phyloP scores from a whole-genome alignment of 2,329 filamentous ascomycete genomes.

The Fusarium sororula region DNA sequence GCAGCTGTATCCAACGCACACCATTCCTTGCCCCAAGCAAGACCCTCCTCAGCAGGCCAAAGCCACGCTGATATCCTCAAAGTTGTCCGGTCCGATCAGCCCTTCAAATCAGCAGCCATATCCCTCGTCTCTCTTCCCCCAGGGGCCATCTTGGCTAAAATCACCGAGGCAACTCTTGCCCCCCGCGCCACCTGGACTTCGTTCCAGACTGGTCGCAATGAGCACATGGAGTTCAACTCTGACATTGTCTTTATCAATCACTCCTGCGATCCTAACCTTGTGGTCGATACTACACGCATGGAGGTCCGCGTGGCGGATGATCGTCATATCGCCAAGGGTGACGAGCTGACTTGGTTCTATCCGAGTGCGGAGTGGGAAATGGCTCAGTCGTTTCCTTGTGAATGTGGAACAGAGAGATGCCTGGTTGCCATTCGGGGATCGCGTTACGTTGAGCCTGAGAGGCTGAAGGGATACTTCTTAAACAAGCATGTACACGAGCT shows the following conservation, averaged over 20 bases:
- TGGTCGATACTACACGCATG: background rate
- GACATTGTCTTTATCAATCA: background rate
- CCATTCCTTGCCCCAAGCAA: background rate
- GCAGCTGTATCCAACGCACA: background rate
- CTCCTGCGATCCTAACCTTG: background rate
- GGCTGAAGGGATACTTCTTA: background rate
- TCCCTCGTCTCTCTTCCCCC: background rate
- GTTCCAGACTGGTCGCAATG: background rate
- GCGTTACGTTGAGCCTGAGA: background rate
- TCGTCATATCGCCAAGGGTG: background rate
- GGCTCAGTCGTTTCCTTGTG: background rate
- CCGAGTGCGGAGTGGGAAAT: background rate
- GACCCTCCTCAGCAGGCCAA: background rate
- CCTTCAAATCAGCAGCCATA: background rate
- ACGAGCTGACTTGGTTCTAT: background rate
- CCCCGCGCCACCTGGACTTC: background rate
- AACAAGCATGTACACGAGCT: background rate
- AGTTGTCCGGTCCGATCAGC: background rate
- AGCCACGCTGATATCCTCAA: background rate
- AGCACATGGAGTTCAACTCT: background rate
- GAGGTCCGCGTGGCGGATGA: background rate
- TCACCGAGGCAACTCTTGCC: background rate
- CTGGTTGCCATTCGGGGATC: background rate
- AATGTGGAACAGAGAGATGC: background rate
- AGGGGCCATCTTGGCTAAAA: background rate